Evolutionary conservation across 805 yeast species (phyloP).

Genomic region (Ogataea nakhonphanomensis): DNA sequence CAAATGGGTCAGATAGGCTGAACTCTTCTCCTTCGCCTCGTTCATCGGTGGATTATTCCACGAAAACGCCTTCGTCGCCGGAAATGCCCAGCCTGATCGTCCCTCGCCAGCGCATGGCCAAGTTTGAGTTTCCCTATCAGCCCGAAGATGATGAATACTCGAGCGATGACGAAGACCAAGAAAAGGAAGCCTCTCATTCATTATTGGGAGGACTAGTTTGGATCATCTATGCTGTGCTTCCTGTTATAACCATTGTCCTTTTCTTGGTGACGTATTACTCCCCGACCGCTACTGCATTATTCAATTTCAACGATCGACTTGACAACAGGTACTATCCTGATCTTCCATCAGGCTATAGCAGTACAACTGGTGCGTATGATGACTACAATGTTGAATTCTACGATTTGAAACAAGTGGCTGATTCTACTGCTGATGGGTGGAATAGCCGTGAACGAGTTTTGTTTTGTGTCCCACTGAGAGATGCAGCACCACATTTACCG

Average conservation of each 20-base stretch:
- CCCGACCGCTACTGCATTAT: constrained; percentile 3
- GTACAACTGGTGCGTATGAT: constrained; percentile 26
- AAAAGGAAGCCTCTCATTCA: constrained; percentile 12
- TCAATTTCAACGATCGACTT: constrained; percentile 3
- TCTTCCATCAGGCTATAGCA: constrained; percentile 31
- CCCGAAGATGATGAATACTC: constrained; percentile 9
- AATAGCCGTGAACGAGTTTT: constrained; percentile 72
- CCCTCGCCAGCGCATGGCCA: constrained; percentile 15
- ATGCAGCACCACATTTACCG: constrained; percentile 85
- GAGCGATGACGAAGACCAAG: constrained; percentile 11
- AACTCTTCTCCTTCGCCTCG: neutral
- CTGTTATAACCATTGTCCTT: constrained; percentile 15
- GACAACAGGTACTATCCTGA: constrained; percentile 32
- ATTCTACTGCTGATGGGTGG: constrained; percentile 69
- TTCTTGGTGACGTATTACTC: constrained; percentile 14
- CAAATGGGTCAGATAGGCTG: neutral
- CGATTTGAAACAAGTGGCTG: constrained; percentile 65
- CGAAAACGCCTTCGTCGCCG: constrained; percentile 13
- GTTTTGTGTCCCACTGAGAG: constrained; percentile 87
- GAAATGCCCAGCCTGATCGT: constrained; percentile 2
- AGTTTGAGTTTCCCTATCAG: constrained; percentile 10
- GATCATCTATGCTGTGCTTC: constrained; percentile 22
- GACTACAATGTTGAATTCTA: constrained; percentile 56
- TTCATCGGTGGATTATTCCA: constrained; percentile 4
- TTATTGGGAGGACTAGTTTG: constrained; percentile 17